A percentile compares a stretch with the other conserved stretches of the same genome.
These are phyloP conservation scores for Ophiostoma himal-ulmi DNA, from an alignment of 2,329 filamentous ascomycete genomes.

Conservation along the genomic window DNA sequence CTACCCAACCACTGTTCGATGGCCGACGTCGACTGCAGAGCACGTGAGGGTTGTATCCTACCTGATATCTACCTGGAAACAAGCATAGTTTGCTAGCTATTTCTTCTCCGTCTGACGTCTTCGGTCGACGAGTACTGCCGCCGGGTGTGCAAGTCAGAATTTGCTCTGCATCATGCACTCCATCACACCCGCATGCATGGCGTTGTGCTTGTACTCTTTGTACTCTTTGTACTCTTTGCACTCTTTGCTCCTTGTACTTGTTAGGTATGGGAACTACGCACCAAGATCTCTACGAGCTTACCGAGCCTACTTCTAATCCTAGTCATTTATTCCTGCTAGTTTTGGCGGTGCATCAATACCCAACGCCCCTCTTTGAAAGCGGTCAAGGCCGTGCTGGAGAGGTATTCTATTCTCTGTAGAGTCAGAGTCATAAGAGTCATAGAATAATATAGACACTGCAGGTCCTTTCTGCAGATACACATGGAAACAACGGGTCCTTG, in stretches of 20 bases:
- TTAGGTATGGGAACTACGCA: constrained; percentile 2
- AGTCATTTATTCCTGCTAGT: not conserved
- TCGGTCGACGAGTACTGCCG: not conserved
- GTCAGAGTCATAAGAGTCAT: not conserved
- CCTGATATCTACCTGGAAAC: too few relatives aligned
- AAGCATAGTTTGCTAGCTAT: too few relatives aligned
- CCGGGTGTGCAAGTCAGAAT: not conserved
- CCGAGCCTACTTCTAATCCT: not conserved
- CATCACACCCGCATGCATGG: constrained; percentile 4
- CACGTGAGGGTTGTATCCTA: not conserved
- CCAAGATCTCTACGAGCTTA: not conserved
- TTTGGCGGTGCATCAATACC: not conserved
- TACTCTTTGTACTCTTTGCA: too few relatives aligned
- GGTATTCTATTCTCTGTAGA: not conserved
- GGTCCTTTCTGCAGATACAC: not conserved
- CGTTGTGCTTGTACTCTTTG: not conserved
- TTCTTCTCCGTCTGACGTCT: not conserved
- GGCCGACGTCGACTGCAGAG: not conserved
- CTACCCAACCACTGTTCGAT: not conserved
- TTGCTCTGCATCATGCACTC: constrained; percentile 13
- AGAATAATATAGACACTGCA: too few relatives aligned
- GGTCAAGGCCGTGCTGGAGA: not conserved
- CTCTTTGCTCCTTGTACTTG: not conserved
- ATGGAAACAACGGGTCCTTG: constrained; percentile 1
- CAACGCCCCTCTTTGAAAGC: not conserved